A percentile compares a stretch with the other conserved stretches of the same genome.
These are phyloP conservation scores for Exobasidium cylindrosporum DNA, from an alignment of 1,284 basidiomycete species.

Conservation along the genomic window DNA sequence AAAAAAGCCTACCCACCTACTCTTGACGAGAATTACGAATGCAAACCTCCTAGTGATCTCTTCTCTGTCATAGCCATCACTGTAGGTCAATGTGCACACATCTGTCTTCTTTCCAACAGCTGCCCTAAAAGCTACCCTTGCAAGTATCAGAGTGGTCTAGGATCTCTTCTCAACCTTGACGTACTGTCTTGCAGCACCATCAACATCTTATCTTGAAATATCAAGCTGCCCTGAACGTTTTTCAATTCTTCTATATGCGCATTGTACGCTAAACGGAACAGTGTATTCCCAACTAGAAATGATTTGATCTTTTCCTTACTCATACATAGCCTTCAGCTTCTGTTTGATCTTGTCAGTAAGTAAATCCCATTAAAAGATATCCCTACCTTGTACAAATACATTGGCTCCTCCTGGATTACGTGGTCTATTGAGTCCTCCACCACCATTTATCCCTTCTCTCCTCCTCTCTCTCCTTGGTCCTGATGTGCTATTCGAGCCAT, in stretches of 20 bases:
- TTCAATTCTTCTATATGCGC: too few relatives aligned
- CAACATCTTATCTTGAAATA: not conserved
- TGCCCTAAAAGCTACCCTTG: not conserved
- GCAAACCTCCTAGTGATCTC: not conserved
- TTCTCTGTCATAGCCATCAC: not conserved
- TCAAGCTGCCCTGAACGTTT: too few relatives aligned
- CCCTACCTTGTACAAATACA: not conserved
- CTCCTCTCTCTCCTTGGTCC: not conserved
- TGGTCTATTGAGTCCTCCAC: not conserved
- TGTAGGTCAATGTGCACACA: not conserved
- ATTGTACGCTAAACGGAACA: too few relatives aligned
- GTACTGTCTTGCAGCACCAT: not conserved
- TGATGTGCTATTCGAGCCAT: not conserved
- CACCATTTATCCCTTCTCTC: not conserved
- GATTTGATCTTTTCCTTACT: too few relatives aligned
- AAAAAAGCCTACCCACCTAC: not conserved
- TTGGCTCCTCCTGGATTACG: not conserved
- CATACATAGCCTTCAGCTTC: too few relatives aligned
- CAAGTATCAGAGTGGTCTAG: not conserved
- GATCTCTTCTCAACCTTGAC: not conserved
- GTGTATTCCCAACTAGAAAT: too few relatives aligned
- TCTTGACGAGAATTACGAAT: not conserved
- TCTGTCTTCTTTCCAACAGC: not conserved
- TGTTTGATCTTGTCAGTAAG: too few relatives aligned
- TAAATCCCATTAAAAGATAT: too few relatives aligned